Percentiles rank a stretch among this genome's conserved stretches.
phyloP scores from a whole-genome alignment of 2,329 filamentous ascomycete species.

The Trichoderma breve region DNA sequence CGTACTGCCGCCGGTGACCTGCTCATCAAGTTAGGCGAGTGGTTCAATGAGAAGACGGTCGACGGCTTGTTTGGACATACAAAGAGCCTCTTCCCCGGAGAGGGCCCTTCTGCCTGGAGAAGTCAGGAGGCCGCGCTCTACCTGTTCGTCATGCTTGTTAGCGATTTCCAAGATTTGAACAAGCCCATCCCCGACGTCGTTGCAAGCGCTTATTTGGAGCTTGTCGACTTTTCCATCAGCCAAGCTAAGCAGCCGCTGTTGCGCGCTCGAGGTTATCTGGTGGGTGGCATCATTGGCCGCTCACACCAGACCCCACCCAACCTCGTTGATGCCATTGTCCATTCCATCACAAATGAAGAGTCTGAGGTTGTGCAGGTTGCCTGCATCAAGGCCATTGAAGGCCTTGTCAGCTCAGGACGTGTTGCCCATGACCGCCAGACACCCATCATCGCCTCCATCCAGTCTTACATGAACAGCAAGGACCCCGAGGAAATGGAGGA shows the following conservation, averaged over 20 bases:
- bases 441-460: slow-evolving; percentile 60
- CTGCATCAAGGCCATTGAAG: slow-evolving; percentile 82
- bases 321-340: slow-evolving; percentile 70
- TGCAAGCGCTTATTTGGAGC: slow-evolving; percentile 71
- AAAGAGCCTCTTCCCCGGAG: slow-evolving; percentile 65
- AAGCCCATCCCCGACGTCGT: slow-evolving; percentile 68
- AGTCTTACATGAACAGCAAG: slow-evolving; percentile 73
- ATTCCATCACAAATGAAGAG: slow-evolving; percentile 70
- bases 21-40: slow-evolving; percentile 88
- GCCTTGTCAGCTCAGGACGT: slow-evolving; percentile 55
- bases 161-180: slow-evolving; percentile 76
- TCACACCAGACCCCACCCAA: slow-evolving; percentile 62
- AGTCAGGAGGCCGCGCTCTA: slow-evolving; percentile 78
- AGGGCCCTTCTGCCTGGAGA: slow-evolving; percentile 50
- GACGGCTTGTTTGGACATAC: slow-evolving; percentile 78
- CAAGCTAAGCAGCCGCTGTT: slow-evolving; percentile 71
- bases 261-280: slow-evolving; percentile 80
- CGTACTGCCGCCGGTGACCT: slow-evolving; percentile 90
- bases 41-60: slow-evolving; percentile 72
- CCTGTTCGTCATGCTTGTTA: slow-evolving; percentile 78
- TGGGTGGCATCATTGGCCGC: slow-evolving; percentile 75
- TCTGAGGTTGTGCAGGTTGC: slow-evolving; percentile 90
- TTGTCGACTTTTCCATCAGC: slow-evolving; percentile 75
- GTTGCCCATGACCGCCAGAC: slow-evolving; percentile 56
- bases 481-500: slow-evolving; percentile 82